Conservation (phyloP, 495 filamentous ascomycete species). For the Hypoxylon cercidicola region DNA sequence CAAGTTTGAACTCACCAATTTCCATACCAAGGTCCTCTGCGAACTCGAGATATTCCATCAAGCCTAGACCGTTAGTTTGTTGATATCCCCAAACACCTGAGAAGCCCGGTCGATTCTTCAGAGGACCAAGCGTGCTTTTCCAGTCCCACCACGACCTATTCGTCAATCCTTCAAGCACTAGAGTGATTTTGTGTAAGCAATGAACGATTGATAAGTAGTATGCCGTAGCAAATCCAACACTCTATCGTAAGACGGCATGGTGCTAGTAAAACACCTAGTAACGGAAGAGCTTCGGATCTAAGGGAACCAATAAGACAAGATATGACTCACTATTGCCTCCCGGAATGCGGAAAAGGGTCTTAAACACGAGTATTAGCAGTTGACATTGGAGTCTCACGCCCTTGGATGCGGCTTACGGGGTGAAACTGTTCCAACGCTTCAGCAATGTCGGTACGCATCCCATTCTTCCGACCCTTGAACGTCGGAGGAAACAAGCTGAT, state of each 20-base stretch:
- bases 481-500: constrained; percentile 76
- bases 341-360: constrained; percentile 68
- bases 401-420: constrained; percentile 45
- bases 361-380: constrained; percentile 5
- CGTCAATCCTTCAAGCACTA: constrained; percentile 65
- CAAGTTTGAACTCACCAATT: constrained; percentile 46
- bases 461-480: constrained; percentile 70
- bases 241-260: background rate
- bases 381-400: background rate
- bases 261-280: background rate
- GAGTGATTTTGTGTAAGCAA: background rate
- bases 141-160: constrained; percentile 69
- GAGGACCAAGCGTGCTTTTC: constrained; percentile 73
- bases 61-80: constrained; percentile 70
- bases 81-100: constrained; percentile 70
- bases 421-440: constrained; percentile 63
- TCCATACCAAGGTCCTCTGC: constrained; percentile 70
- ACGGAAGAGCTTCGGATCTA: background rate
- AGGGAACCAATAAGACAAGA: background rate
- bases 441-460: constrained; percentile 68
- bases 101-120: constrained; percentile 70
- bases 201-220: background rate
- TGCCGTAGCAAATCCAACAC: background rate
- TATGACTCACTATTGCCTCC: constrained; percentile 66
- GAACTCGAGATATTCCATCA: constrained; percentile 73